Evolutionary conservation across 805 yeast genomes (phyloP).

Genomic region (Candida manassasensis): DNA sequence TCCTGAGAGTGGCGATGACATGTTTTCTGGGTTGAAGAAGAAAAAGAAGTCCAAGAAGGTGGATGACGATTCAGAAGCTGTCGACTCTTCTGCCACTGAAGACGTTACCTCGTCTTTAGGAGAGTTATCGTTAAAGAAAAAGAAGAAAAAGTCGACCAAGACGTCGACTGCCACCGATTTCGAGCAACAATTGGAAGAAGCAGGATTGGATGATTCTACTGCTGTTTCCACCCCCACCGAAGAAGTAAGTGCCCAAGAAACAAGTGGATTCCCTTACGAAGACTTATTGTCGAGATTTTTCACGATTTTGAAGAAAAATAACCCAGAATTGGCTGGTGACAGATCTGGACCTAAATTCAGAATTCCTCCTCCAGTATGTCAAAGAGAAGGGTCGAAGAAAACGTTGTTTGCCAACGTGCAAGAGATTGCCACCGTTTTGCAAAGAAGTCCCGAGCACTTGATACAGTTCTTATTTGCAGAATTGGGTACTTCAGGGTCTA

Average conservation of each 20-base stretch:
- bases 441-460: slow-evolving; percentile 94
- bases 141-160: slow-evolving; percentile 68
- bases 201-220: slow-evolving; percentile 63
- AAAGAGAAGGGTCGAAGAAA: slow-evolving; percentile 96
- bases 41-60: slow-evolving; percentile 67
- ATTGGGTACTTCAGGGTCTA: slow-evolving; percentile 98
- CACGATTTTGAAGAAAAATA: slow-evolving; percentile 78
- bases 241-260: slow-evolving; percentile 25
- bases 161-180: slow-evolving; percentile 67
- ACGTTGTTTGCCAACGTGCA: slow-evolving; percentile 94
- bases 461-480: slow-evolving; percentile 97
- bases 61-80: slow-evolving; percentile 16
- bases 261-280: slow-evolving; percentile 68
- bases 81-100: slow-evolving; percentile 18
- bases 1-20: slow-evolving; percentile 44
- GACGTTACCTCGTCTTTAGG: slow-evolving; percentile 35
- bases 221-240: slow-evolving; percentile 16
- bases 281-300: slow-evolving; percentile 81
- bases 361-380: slow-evolving; percentile 96
- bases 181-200: slow-evolving; percentile 83
- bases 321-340: slow-evolving; percentile 98
- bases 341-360: slow-evolving; percentile 86
- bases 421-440: slow-evolving; percentile 88
- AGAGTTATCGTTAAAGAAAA: slow-evolving; percentile 55
- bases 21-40: slow-evolving; percentile 67